Conservation (phyloP, 345 rosid genomes). For the Heritiera littoralis region DNA sequence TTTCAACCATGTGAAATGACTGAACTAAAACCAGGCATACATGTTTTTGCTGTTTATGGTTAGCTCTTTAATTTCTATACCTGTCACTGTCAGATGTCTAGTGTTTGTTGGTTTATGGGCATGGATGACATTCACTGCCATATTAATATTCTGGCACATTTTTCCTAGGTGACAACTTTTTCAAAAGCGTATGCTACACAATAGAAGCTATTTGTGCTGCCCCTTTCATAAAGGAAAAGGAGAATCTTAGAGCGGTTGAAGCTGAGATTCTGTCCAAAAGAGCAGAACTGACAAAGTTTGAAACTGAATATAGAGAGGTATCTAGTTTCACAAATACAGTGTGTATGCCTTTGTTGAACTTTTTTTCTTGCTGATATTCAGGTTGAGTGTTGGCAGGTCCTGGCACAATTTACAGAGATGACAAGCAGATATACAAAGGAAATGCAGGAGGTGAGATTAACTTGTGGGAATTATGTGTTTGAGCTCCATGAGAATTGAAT, state of each 20-base stretch:
- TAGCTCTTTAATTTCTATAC: conserved; percentile 34
- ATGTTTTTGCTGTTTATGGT: conserved; percentile 96
- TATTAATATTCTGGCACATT: conserved; percentile 22
- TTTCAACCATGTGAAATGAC: conserved; percentile 95
- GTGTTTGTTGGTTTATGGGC: conserved; percentile 12
- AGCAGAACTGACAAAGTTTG: conserved; percentile 83
- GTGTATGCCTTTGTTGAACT: conserved; percentile 3
- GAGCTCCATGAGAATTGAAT: conserved; percentile 3
- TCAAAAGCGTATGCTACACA: conserved; percentile 83
- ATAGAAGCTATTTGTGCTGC: conserved; percentile 87
- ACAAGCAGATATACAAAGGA: conserved; percentile 87
- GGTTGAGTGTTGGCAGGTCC: conserved; percentile 48
- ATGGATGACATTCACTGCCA: conserved; percentile 18
- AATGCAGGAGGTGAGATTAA: conserved; percentile 79
- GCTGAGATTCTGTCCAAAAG: conserved; percentile 82
- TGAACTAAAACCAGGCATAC: conserved; percentile 86
- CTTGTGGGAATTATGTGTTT: conserved; percentile 3
- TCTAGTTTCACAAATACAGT: conserved; percentile 11
- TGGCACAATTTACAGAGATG: conserved; percentile 88
- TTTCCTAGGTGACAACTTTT: conserved; percentile 89
- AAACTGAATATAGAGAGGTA: conserved; percentile 93
- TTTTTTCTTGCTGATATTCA: conserved; percentile 19
- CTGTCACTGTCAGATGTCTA: conserved; percentile 14
- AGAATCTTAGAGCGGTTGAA: conserved; percentile 82
- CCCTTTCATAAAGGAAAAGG: conserved; percentile 72